phyloP scores from a whole-genome alignment of 495 filamentous ascomycete genomes.

The Tuber borchii region DNA sequence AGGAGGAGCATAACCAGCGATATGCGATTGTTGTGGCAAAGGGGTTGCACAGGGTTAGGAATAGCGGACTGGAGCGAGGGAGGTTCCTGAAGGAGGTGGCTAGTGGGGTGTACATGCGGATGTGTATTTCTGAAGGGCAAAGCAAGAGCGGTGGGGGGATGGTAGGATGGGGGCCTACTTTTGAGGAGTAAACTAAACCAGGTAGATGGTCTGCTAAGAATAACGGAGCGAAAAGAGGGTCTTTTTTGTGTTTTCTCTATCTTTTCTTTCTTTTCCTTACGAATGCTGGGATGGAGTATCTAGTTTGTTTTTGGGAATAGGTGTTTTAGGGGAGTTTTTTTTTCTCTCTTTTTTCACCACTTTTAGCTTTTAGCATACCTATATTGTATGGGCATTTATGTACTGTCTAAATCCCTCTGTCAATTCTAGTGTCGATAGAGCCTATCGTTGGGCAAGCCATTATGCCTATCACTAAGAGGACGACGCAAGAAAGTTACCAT shows the following conservation, averaged over 20 bases:
- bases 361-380: conserved; percentile 8
- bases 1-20: conserved; percentile 21
- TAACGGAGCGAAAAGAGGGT: neutral
- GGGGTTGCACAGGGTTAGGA: conserved; percentile 8
- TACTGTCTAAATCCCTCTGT: neutral
- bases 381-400: neutral
- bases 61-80: conserved; percentile 9
- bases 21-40: conserved; percentile 26
- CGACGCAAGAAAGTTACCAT: neutral
- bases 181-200: conserved; percentile 13
- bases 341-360: conserved; percentile 9
- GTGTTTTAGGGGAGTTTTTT: conserved; percentile 10
- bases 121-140: conserved; percentile 9
- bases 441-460: neutral
- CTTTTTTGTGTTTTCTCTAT: conserved; percentile 1
- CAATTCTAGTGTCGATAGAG: neutral
- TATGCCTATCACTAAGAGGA: neutral
- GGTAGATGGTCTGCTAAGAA: neutral
- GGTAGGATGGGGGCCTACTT: conserved; percentile 22
- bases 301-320: conserved; percentile 11
- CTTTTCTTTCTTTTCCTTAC: conserved; percentile 5
- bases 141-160: neutral
- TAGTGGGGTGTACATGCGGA: conserved; percentile 15
- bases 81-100: conserved; percentile 23
- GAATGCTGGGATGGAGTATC: neutral